Conservation (phyloP, 768 basidiomycete genomes). For the Pulveroboletus sp. region DNA sequence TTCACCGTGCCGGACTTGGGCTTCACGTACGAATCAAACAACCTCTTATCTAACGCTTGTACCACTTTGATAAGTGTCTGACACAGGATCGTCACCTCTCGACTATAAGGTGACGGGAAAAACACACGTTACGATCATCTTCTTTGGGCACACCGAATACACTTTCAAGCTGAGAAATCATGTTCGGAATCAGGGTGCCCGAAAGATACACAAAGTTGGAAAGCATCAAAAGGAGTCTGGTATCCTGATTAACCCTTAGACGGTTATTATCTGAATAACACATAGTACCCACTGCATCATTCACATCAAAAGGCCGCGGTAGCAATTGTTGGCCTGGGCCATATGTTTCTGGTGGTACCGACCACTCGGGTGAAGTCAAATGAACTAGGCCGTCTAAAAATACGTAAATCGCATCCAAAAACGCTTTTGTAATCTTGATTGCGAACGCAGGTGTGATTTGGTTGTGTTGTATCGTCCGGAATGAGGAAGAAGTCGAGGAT, state of each 20-base stretch:
- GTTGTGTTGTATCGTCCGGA: slow-evolving; percentile 57
- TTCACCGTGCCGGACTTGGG: slow-evolving; percentile 73
- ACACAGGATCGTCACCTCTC: not conserved
- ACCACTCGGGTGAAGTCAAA: slow-evolving; percentile 71
- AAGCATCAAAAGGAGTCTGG: slow-evolving; percentile 80
- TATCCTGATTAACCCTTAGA: slow-evolving; percentile 56
- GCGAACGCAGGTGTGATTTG: slow-evolving; percentile 62
- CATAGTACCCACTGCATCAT: slow-evolving; percentile 50
- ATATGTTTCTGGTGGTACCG: slow-evolving; percentile 21
- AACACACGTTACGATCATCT: slow-evolving; percentile 66
- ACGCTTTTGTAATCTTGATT: slow-evolving; percentile 76
- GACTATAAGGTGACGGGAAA: not conserved
- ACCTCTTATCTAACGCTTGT: slow-evolving; percentile 78
- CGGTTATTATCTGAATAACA: not conserved
- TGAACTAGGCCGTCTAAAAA: slow-evolving; percentile 84
- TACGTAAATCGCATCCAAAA: slow-evolving; percentile 81
- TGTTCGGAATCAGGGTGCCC: slow-evolving; percentile 65
- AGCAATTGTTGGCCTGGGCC: slow-evolving; percentile 15
- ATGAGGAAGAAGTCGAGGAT: slow-evolving; percentile 42
- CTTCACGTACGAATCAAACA: slow-evolving; percentile 87
- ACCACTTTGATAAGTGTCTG: slow-evolving; percentile 77
- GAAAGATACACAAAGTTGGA: slow-evolving; percentile 84
- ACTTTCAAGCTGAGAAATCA: slow-evolving; percentile 78
- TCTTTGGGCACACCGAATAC: slow-evolving; percentile 69
- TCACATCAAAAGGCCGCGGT: slow-evolving; percentile 48